These are phyloP conservation scores for Porcisia hertigi DNA, from an alignment of 208 protist species.

Conservation along the genomic window DNA sequence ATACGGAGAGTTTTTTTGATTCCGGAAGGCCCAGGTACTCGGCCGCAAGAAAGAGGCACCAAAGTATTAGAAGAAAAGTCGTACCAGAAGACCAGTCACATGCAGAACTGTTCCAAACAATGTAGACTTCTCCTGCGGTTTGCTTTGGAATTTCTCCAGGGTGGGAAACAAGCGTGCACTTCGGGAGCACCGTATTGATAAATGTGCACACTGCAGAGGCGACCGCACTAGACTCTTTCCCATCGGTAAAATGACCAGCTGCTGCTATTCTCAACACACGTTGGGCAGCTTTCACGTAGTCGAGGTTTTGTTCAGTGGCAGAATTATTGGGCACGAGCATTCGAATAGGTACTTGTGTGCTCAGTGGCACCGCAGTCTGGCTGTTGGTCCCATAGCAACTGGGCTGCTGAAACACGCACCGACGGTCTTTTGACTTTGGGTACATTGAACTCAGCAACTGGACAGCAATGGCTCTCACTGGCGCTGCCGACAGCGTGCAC, in stretches of 20 bases:
- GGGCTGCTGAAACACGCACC: slow-evolving; percentile 72
- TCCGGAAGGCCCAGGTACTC: slow-evolving; percentile 45
- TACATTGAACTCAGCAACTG: slow-evolving; percentile 63
- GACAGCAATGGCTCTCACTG: slow-evolving; percentile 46
- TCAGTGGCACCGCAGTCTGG: slow-evolving; percentile 30
- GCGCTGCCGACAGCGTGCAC: slow-evolving; percentile 19
- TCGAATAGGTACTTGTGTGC: slow-evolving; percentile 18
- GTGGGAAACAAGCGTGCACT: slow-evolving; percentile 19
- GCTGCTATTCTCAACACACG: slow-evolving; percentile 10
- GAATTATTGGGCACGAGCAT: background rate
- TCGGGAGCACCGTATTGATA: slow-evolving; percentile 15
- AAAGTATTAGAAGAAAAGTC: slow-evolving; percentile 43
- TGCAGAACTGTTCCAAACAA: background rate
- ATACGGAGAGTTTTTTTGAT: slow-evolving; percentile 36
- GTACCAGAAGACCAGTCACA: slow-evolving; percentile 19
- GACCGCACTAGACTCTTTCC: slow-evolving; percentile 13
- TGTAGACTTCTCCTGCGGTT: slow-evolving; percentile 1
- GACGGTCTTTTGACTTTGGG: slow-evolving; percentile 75
- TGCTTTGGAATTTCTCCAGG: background rate
- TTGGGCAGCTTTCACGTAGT: slow-evolving; percentile 9
- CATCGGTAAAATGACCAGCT: slow-evolving; percentile 11
- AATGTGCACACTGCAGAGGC: slow-evolving; percentile 11
- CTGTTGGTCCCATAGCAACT: slow-evolving; percentile 22
- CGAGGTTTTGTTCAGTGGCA: background rate
- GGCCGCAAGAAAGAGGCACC: slow-evolving; percentile 59